Conservation (phyloP, 306 rosid genomes). For the Dryas alaskensis region DNA sequence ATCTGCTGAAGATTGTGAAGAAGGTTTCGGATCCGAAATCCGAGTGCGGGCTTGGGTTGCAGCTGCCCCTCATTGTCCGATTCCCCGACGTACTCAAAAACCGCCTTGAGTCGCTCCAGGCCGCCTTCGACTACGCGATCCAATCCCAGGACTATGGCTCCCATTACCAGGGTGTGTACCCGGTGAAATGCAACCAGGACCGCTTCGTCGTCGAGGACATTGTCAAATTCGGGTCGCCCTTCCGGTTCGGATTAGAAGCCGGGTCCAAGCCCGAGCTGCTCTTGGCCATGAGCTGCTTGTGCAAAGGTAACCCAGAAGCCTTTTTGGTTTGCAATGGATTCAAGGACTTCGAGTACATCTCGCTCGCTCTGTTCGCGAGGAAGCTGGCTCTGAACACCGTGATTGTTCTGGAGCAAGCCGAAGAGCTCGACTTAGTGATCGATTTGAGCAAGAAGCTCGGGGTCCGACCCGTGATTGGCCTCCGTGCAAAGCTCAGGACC, state of each 20-base stretch:
- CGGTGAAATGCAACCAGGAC: conserved; percentile 90
- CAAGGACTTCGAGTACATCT: conserved; percentile 69
- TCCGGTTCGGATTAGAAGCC: conserved; percentile 83
- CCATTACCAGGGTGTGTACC: conserved; percentile 91
- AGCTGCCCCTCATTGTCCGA: conserved; percentile 72
- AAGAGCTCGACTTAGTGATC: conserved; percentile 70
- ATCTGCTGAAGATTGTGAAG: conserved; percentile 70
- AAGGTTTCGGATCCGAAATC: conserved; percentile 67
- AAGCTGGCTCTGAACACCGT: conserved; percentile 69
- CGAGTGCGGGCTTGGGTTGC: conserved; percentile 68
- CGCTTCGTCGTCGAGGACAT: conserved; percentile 86
- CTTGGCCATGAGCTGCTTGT: conserved; percentile 80
- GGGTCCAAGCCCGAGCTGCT: conserved; percentile 93
- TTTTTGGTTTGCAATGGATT: conserved; percentile 74
- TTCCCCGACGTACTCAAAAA: conserved; percentile 73
- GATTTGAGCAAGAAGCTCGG: conserved; percentile 62
- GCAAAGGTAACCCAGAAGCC: conserved; percentile 70
- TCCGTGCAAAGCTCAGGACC: conserved; percentile 80
- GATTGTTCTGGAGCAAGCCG: conserved; percentile 84
- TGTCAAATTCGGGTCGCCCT: conserved; percentile 59
- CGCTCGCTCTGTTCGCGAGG: conserved; percentile 68
- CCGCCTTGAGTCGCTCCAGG: conserved; percentile 70
- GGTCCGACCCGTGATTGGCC: conserved; percentile 68
- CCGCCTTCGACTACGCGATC: conserved; percentile 68
- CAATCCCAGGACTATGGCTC: conserved; percentile 55